Evolutionary conservation across 345 rosid genomes (phyloP), one percentile per base, ranked within the genome.

Genomic region (Combretum micranthum): DNA sequence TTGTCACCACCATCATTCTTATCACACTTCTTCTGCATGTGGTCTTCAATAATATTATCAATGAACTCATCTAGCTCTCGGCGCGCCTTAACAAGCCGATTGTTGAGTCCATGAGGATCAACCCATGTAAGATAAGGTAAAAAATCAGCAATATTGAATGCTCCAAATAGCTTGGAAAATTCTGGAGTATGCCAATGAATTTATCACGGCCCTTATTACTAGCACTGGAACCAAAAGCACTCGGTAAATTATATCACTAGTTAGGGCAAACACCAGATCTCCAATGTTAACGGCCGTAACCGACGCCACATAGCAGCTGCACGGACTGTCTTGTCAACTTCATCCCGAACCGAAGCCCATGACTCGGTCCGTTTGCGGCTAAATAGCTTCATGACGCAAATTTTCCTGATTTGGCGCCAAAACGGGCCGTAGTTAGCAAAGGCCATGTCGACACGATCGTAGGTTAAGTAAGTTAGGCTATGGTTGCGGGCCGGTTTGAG

Each of bases 371-470:
- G 43, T 67, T 84, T 90, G 11, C 99, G 86, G 67, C 99, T 94
- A 63, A 94, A 94, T 13, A 90, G 73, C 76, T 80, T 84, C 84
- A 90, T 80, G 53, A 87, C 97, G 46, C 95, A 84, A 2, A 90
- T 79, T 75, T 94, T 94, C 1, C 99, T 70, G 97, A 90, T 90
- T 79, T 90, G 97, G 32, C 99, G 69, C 99, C 99, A 90, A 49
- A 87, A 90, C 1, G 99, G 97, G 0, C 99, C 99, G 59, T 90
- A 94, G 69, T 87, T 83, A 14, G 97, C 92, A 17, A 94, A 94
- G 37, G 99, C 99, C 96, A 94, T 87, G 64, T 94, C 97, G 2
- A 95, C 88, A 10, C 96, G 78, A 51, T 84, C 82, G 42, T 94
- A 94, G 11, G 96, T 90, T n/a, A 94, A 78, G 60, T 85, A 90